Evolutionary conservation across 768 basidiomycete genomes (phyloP), one percentile per base, ranked within the genome.

Genomic region (Boletus subcaerulescens): DNA sequence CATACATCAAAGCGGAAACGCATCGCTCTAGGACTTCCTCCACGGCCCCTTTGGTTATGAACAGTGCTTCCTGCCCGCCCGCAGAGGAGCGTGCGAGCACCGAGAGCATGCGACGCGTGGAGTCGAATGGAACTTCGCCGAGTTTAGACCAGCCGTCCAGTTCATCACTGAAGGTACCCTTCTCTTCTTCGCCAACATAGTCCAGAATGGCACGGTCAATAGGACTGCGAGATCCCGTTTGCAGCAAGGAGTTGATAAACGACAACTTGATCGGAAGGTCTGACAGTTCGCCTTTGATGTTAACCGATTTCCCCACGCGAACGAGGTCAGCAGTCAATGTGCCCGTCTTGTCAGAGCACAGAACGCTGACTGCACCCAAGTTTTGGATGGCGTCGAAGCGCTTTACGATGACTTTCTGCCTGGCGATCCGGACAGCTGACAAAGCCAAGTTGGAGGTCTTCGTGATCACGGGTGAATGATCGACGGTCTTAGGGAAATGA

Each of bases 311-410:
- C 48, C 57, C 74, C 67, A 51, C 72, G 50, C 79, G 76, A 68
- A 72, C 68, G 18, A 60, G 60, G 55, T 70, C 69, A 38, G 65
- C 68, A 10, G 81, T 82, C 31, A 82, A 65, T 15, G 85, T 87
- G 24, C 85, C 85, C 1, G 85, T 87, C 67, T 86, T 86, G 66
- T 87, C 85, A 22, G 81, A 83, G 64, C 84, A 86, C 49, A 78
- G 64, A 46, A 77, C 62, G 50, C 70, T 73, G 26, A 86, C 82
- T 10, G 77, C 81, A 12, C 83, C 81, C 39, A 87, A 64, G 47
- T 79, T 82, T 63, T 86, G 84, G 57, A 86, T 74, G 14, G 84
- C 83, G 58, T 85, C 83, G 57, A 87, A 76, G 50, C 81, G 77
- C 33, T 83, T 76, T 15, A 85, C 82, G 52, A 87, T 78, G 33